These are phyloP conservation scores for Apocynum venetum DNA, from an alignment of 257 asterid genomes.

Conservation along the genomic window DNA sequence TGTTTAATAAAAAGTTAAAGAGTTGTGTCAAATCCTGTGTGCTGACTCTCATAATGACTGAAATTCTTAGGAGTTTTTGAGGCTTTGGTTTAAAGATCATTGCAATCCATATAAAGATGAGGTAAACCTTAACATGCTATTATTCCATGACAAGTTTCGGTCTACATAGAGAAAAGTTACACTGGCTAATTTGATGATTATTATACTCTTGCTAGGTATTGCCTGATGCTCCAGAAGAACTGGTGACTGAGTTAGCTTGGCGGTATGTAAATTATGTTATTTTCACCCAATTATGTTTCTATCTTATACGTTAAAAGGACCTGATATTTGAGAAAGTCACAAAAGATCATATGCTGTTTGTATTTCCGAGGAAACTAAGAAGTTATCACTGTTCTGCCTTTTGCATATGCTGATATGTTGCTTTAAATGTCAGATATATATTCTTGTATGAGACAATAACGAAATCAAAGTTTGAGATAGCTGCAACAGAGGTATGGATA, in stretches of 20 bases:
- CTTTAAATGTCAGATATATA: slow-evolving; percentile 54
- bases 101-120: slow-evolving; percentile 90
- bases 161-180: not conserved
- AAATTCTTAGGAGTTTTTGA: slow-evolving; percentile 77
- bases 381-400: not conserved
- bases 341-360: not conserved
- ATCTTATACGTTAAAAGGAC: not conserved
- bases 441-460: slow-evolving; percentile 84
- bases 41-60: slow-evolving; percentile 17
- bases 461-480: slow-evolving; percentile 55
- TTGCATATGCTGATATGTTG: slow-evolving; percentile 9
- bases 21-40: slow-evolving; percentile 1
- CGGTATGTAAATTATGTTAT: slow-evolving; percentile 35
- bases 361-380: not conserved
- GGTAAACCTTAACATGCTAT: slow-evolving; percentile 30
- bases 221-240: slow-evolving; percentile 93
- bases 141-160: not conserved
- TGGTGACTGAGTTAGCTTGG: slow-evolving; percentile 89
- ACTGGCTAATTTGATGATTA: slow-evolving; percentile 16
- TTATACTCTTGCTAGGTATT: slow-evolving; percentile 44
- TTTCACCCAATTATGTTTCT: not conserved
- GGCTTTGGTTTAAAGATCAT: slow-evolving; percentile 87
- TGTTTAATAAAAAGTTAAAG: not conserved
- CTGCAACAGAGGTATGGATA: slow-evolving; percentile 44
- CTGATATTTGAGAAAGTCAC: not conserved